Evolutionary conservation across 2,329 filamentous ascomycete species (phyloP).

Genomic region (Cytospora piceicola): DNA sequence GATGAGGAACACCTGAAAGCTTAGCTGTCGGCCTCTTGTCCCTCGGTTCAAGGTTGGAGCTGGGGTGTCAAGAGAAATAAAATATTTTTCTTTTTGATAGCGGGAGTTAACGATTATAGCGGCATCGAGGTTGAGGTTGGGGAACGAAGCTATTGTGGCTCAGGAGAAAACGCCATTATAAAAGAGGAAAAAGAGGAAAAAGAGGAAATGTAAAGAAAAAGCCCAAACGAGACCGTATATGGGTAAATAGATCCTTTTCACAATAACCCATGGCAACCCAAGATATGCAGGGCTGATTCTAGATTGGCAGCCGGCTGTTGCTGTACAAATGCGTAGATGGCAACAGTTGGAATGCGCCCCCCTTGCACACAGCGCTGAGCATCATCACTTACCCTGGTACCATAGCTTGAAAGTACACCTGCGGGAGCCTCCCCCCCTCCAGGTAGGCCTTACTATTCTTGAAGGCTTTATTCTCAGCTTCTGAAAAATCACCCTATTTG

Average conservation of each 20-base stretch:
- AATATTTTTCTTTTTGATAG: not conserved
- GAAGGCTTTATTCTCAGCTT: slow-evolving; percentile 13
- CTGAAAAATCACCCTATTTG: slow-evolving; percentile 11
- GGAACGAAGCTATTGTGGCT: slow-evolving; percentile 5
- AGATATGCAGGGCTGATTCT: slow-evolving; percentile 29
- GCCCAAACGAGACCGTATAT: slow-evolving; percentile 10
- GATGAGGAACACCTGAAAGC: slow-evolving; percentile 4
- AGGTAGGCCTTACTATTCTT: slow-evolving; percentile 16
- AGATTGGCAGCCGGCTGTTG: slow-evolving; percentile 17
- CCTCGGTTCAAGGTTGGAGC: not conserved
- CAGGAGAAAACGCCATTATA: slow-evolving; percentile 13
- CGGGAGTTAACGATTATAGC: not conserved
- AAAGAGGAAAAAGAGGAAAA: slow-evolving; percentile 7
- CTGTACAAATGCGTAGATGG: slow-evolving; percentile 26
- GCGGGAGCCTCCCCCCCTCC: slow-evolving; percentile 5
- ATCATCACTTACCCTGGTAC: slow-evolving; percentile 19
- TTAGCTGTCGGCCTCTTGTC: slow-evolving; percentile 10
- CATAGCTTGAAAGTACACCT: slow-evolving; percentile 16
- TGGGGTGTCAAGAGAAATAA: not conserved
- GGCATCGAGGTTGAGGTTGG: not conserved
- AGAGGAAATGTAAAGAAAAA: slow-evolving; percentile 4
- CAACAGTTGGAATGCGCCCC: slow-evolving; percentile 30
- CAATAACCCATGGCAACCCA: slow-evolving; percentile 30
- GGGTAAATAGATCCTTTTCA: slow-evolving; percentile 19
- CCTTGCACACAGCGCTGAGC: slow-evolving; percentile 13